Percentiles rank a stretch among this genome's conserved stretches.
Evolutionary conservation across 305 asterid genomes (phyloP).

Genomic region (Salvia sclarea): DNA sequence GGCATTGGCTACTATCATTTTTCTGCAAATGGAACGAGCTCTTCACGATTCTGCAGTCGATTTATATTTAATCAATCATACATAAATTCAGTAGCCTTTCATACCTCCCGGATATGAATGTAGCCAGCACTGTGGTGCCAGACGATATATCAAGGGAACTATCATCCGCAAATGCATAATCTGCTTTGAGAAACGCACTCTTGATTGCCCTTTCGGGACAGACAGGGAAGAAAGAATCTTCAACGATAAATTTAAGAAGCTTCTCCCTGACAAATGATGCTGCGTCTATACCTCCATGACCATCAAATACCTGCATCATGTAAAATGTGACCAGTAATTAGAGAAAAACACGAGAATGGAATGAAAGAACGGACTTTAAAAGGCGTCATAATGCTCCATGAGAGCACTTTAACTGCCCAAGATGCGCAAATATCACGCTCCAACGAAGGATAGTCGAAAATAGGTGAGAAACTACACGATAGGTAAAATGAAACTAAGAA

Average conservation of each 20-base stretch:
- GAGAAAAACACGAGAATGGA: not conserved
- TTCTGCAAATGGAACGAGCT: slow-evolving; percentile 34
- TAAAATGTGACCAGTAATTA: not conserved
- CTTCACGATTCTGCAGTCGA: not conserved
- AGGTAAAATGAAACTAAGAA: too few species aligned
- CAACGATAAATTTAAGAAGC: slow-evolving; percentile 63
- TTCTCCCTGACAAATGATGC: slow-evolving; percentile 62
- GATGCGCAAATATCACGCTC: not conserved
- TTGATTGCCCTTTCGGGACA: slow-evolving; percentile 62
- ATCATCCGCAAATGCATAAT: slow-evolving; percentile 69
- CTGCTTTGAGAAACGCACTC: slow-evolving; percentile 71
- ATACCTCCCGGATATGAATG: slow-evolving; percentile 69
- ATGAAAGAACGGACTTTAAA: not conserved
- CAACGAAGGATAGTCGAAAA: not conserved
- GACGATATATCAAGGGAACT: slow-evolving; percentile 74
- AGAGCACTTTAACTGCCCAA: not conserved
- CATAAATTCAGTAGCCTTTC: not conserved
- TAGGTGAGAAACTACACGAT: not conserved
- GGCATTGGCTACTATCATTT: slow-evolving; percentile 71
- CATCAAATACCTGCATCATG: slow-evolving; percentile 68
- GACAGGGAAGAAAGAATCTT: slow-evolving; percentile 64
- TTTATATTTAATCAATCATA: not conserved
- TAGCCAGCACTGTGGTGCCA: slow-evolving; percentile 79
- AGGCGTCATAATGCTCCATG: not conserved
- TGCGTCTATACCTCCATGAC: slow-evolving; percentile 90